A percentile compares a stretch with the other conserved stretches of the same genome.
phyloP scores from a whole-genome alignment of 768 basidiomycete genomes.

The Postia placenta region DNA sequence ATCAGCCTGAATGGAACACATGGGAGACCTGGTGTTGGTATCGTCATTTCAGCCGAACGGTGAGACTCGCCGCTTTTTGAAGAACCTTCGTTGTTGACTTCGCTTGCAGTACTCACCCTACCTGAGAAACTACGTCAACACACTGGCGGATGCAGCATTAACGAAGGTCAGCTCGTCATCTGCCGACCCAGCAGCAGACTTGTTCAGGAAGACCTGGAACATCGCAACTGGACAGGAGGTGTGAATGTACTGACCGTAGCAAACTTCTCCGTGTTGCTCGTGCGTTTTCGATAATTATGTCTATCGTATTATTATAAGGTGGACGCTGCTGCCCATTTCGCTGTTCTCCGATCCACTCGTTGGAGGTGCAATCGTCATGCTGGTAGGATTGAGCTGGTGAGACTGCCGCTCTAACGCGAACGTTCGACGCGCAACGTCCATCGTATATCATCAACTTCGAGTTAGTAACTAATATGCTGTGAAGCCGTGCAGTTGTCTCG shows the following conservation, averaged over 20 bases:
- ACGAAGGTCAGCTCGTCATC: slow-evolving; percentile 54
- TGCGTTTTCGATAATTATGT: neutral
- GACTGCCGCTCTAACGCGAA: too few relatives aligned
- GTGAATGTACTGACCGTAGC: slow-evolving; percentile 11
- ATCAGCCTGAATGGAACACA: slow-evolving; percentile 67
- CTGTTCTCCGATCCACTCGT: neutral
- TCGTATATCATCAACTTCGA: too few relatives aligned
- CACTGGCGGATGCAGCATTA: slow-evolving; percentile 65
- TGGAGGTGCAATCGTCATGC: neutral
- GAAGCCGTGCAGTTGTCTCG: too few relatives aligned
- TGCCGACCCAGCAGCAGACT: slow-evolving; percentile 46
- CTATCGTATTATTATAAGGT: slow-evolving; percentile 1
- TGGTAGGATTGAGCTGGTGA: neutral
- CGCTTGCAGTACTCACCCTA: slow-evolving; percentile 67
- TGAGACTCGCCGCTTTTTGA: slow-evolving; percentile 30
- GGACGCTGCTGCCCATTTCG: neutral
- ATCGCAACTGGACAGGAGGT: slow-evolving; percentile 57
- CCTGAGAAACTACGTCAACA: slow-evolving; percentile 66
- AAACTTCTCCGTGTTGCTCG: neutral
- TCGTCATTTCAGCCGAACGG: slow-evolving; percentile 78
- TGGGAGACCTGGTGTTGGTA: slow-evolving; percentile 95
- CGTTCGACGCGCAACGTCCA: too few relatives aligned
- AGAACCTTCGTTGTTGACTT: neutral
- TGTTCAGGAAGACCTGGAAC: slow-evolving; percentile 67
- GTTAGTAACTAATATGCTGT: too few relatives aligned